Percentiles rank a stretch among this genome's conserved stretches.
phyloP scores from a whole-genome alignment of 2,329 filamentous ascomycete genomes.

The Colletotrichum kahawae region DNA sequence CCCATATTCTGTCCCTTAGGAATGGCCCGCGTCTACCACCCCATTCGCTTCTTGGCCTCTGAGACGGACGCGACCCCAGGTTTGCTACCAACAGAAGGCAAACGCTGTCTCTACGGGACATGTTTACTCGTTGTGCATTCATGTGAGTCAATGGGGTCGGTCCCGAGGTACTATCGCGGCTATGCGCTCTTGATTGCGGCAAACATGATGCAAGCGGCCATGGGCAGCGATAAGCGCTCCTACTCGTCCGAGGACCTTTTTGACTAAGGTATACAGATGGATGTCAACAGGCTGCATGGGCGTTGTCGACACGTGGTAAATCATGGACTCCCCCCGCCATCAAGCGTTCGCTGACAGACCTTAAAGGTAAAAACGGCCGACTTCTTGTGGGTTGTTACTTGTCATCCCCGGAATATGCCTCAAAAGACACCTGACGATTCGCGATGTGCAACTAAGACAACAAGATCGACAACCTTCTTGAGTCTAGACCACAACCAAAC shows the following conservation, averaged over 20 bases:
- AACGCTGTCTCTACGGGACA: neutral
- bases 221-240: neutral
- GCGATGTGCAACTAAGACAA: neutral
- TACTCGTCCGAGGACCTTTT: neutral
- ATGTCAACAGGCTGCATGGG: neutral
- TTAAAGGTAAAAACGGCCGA: neutral
- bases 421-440: neutral
- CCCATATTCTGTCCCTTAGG: neutral
- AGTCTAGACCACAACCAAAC: neutral
- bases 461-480: slow-evolving; percentile 5
- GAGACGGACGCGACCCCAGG: neutral
- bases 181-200: neutral
- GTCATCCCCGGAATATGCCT: neutral
- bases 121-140: neutral
- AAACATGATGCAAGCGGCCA: neutral
- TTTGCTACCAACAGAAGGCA: neutral
- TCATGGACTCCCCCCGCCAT: neutral
- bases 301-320: neutral
- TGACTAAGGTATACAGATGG: neutral
- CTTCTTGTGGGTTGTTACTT: neutral
- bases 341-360: neutral
- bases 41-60: neutral
- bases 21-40: neutral
- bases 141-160: neutral
- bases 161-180: neutral